Base-by-base conservation (phyloP, 768 basidiomycete species). In the Sarcodon aspratus region DNA sequence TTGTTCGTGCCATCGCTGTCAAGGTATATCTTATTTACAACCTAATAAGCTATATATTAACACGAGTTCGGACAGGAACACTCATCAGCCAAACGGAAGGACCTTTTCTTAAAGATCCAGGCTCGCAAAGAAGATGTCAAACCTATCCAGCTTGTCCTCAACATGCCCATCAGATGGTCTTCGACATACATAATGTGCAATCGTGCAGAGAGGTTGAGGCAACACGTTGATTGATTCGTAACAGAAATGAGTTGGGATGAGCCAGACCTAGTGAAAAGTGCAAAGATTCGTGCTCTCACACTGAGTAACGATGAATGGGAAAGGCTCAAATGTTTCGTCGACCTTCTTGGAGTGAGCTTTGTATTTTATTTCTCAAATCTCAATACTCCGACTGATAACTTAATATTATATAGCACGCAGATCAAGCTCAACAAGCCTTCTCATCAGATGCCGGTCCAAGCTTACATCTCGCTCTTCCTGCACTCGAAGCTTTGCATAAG, bases 121-220 rank as follows among this genome's bases (percentile, higher is more conserved):
- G 15, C 10, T 8, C 9, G 33, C n/a, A n/a, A n/a, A 3, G 36
- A 17, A 6, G 45, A 43, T 8, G 36, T 52, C n/a, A 34, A 31
- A 36, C 48, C 55, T 13, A 33, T 45, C 1, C 45, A 54, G 9
- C 55, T 66, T 1, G 35, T 65, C 7, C 43, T 64, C 13, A 60
- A 66, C 48, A 64, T 65, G 63, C 52, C 50, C 6, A 59, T 66
- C 7, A 45, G 57, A 7, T 68, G 67, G 64, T 67, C 59, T 0
- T 66, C 62, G 1, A 66, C 59, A 0, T 65, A 56, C 47, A 44
- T 59, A 9, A 65, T 67, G 66, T 36, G 58, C 6, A 44, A 49
- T 10, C 48, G 50, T 18, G 57, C 59, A 10, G 43, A 55, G 15
- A 36, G 32, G 3, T 10, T 37, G 3, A 1, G 10, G 10, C n/a